phyloP scores from a whole-genome alignment of 306 rosid genomes.

The Quercus glauca region DNA sequence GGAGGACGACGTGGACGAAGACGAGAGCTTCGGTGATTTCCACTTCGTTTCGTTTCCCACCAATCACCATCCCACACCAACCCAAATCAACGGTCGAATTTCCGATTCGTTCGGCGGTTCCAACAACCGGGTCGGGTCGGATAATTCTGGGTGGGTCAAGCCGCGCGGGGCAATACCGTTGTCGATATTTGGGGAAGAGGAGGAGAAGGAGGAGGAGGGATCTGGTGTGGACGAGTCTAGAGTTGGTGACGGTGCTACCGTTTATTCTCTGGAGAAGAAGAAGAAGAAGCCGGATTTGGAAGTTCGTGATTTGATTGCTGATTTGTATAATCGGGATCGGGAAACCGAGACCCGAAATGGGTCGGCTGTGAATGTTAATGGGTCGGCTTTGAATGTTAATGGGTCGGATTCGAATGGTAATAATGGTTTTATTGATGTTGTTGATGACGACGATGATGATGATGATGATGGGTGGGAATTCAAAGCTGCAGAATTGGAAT shows the following conservation, averaged over 20 bases:
- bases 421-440: slow-evolving; percentile 28
- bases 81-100: slow-evolving; percentile 16
- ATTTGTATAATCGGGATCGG: slow-evolving; percentile 41
- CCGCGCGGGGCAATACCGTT: slow-evolving; percentile 77
- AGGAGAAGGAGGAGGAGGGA: slow-evolving; percentile 41
- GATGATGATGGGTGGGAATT: slow-evolving; percentile 93
- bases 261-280: slow-evolving; percentile 7
- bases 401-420: slow-evolving; percentile 20
- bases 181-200: slow-evolving; percentile 81
- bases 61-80: slow-evolving; percentile 11
- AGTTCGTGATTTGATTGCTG: slow-evolving; percentile 47
- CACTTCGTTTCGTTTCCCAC: slow-evolving; percentile 41
- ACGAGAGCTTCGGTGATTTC: slow-evolving; percentile 78
- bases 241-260: slow-evolving; percentile 15
- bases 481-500: slow-evolving; percentile 64
- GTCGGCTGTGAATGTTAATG: slow-evolving; percentile 26
- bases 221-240: slow-evolving; percentile 21
- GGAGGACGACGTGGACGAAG: slow-evolving; percentile 66
- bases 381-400: not conserved
- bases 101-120: slow-evolving; percentile 59
- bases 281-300: slow-evolving; percentile 38
- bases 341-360: slow-evolving; percentile 34
- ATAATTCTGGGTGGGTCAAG: slow-evolving; percentile 37
- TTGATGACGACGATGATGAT: slow-evolving; percentile 37
- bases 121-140: slow-evolving; percentile 24